Evolutionary conservation across 2,329 filamentous ascomycete genomes (phyloP), one percentile per base, ranked within the genome.

Genomic region (Arthrobotrys sphaeroides): DNA sequence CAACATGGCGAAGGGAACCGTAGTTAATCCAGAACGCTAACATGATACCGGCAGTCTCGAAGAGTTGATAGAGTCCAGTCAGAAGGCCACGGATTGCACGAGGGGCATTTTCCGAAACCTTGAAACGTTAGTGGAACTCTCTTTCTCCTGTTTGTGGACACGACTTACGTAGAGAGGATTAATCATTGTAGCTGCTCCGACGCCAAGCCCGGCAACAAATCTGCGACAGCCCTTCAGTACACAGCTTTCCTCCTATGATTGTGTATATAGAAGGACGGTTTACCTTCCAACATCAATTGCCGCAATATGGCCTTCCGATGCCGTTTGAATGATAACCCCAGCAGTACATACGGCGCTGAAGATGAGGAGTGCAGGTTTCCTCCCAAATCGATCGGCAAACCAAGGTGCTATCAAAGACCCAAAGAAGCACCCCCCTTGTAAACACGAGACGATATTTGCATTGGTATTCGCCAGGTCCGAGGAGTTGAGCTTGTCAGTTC

Each of bases 381-480:
- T 85, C 13, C 89, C 89, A 78, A 82, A 87, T 77, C 80, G 82
- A 78, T 89, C 87, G 3, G 87, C 84, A 45, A 86, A 79, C 83
- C 84, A 87, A 33, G 84, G 85, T 5, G 86, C 85, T 73, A 87
- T 86, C 42, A 93, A 83, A n/a, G 89, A 88, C 59, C 92, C 92
- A 79, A 94, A 94, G 84, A 95, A 94, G 73, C 91, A 91, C 73
- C 91, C 91, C 7, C 91, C 92, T 82, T 94, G 92, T 40, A 79
- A 57, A n/a, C 88, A 90, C n/a, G 89, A 90, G 26, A 91, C 90
- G 70, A 92, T 89, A 80, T 90, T 91, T 77, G 89, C 88, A 51
- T 86, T 86, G 53, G 90, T 83, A 78, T 88, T 85, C 28, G 86
- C 86, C 38, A 83, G 81, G 2, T 82, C 85, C 1, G 84, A 81